Evolutionary conservation across 2,329 filamentous ascomycete species (phyloP).

Genomic region (Teratosphaeria epicoccoides): DNA sequence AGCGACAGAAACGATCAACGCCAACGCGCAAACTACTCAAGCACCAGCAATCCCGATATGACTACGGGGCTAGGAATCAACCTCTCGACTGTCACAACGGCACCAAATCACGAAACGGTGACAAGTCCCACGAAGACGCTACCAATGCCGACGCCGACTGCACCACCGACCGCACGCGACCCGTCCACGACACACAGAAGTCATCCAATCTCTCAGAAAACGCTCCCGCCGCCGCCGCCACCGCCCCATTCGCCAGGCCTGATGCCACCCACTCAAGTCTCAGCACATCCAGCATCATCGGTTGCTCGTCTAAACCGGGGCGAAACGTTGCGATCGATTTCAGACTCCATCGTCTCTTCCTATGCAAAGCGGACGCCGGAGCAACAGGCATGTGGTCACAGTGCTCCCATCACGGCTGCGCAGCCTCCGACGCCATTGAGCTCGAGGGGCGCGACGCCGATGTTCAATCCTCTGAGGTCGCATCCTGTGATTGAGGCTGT

Average conservation of each 20-base stretch:
- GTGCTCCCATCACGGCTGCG: neutral
- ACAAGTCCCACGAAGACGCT: neutral
- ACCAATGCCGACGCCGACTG: neutral
- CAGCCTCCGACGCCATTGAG: neutral
- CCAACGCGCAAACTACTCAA: neutral
- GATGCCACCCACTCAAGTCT: neutral
- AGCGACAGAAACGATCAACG: neutral
- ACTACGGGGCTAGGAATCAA: conserved; percentile 13
- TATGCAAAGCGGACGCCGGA: conserved; percentile 14
- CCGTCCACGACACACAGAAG: conserved; percentile 7
- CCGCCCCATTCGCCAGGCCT: conserved; percentile 8
- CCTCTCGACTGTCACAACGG: conserved; percentile 2
- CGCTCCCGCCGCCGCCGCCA: conserved; percentile 15
- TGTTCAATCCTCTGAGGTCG: neutral
- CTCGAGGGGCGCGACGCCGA: neutral
- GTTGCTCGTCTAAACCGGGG: conserved; percentile 6
- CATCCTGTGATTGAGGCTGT: neutral
- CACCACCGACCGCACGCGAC: neutral
- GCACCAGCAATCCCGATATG: neutral
- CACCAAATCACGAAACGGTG: neutral
- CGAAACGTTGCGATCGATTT: conserved; percentile 21
- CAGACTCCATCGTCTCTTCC: conserved; percentile 24
- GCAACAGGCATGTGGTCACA: neutral
- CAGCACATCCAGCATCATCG: neutral
- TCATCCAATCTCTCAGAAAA: conserved; percentile 14